These are phyloP conservation scores for Barnettozyma siamensis DNA, from an alignment of 805 yeast species.

Conservation along the genomic window DNA sequence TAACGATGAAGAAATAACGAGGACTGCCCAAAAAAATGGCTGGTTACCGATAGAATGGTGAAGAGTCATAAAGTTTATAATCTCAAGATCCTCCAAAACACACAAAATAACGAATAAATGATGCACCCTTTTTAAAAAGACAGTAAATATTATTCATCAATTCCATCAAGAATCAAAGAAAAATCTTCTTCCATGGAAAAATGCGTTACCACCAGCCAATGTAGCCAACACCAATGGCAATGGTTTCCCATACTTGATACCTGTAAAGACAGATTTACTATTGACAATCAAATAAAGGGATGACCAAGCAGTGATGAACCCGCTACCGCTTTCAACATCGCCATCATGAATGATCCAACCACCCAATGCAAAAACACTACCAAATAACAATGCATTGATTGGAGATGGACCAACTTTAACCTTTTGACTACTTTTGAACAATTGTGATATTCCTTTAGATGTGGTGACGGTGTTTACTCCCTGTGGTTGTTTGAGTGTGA, in stretches of 20 bases:
- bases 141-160: too few relatives aligned
- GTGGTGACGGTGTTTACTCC: neutral
- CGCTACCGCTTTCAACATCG: conserved; percentile 73
- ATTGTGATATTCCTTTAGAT: conserved; percentile 5
- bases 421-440: conserved; percentile 3
- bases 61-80: neutral
- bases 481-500: conserved; percentile 27
- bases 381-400: conserved; percentile 45
- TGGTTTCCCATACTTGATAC: conserved; percentile 49
- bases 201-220: conserved; percentile 57
- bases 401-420: conserved; percentile 28
- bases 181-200: conserved; percentile 65
- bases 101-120: neutral
- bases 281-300: conserved; percentile 66
- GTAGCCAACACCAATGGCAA: conserved; percentile 57
- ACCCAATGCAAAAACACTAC: conserved; percentile 58
- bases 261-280: conserved; percentile 50
- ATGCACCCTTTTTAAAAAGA: neutral
- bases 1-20: conserved; percentile 56
- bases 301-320: conserved; percentile 79
- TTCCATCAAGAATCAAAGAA: conserved; percentile 28
- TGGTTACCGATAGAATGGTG: conserved; percentile 73
- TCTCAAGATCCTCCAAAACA: too few relatives aligned
- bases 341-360: conserved; percentile 73
- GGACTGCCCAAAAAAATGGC: conserved; percentile 43